Base-by-base conservation (phyloP, 495 filamentous ascomycete genomes). In the Aspergillus conjunctus region DNA sequence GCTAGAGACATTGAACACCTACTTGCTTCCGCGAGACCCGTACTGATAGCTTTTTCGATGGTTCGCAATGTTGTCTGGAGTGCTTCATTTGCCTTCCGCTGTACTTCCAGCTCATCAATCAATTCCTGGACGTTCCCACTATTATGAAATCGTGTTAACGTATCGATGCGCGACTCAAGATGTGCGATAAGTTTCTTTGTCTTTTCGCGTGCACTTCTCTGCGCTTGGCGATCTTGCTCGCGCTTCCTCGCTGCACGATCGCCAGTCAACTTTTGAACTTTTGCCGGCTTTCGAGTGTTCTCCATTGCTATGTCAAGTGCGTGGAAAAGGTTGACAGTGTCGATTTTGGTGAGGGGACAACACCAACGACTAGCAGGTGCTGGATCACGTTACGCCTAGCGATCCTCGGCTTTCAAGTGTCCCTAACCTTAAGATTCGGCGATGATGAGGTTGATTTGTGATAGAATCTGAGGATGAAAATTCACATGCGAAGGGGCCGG, bases 211-310 rank as follows among this genome's bases (percentile, higher is more conserved):
- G 61, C 61, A 44, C 61, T 63, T 30, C 61, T 48, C 33, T 63
- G 61, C 20, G 61, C 61, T 51, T 63, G 55, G 26, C 61, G 55
- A 39, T 63, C 61, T 22, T 63, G 61, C 37, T 63, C 61, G 22
- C 61, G 55, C 51, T 63, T 63, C 31, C 61, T 37, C 32, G 61
- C 61, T 15, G 54, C 60, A 11, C 60, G 60, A 58, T 62, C 60
- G 15, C 51, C 50, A 41, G 55, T 59, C n/a, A 57, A 39, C 39
- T 63, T 54, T 11, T 48, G 57, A 3, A 50, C 26, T 46, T 59
- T 63, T n/a, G 33, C 55, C 1, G 51, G 11, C 33, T 63, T 63
- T 31, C 56, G 51, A 15, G 49, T 4, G 30, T 30, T 51, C 21
- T 63, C 61, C 61, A 63, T 63, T 51, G 34, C 32, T 12, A 26